These are phyloP conservation scores for Trichoderma endophyticum DNA, from an alignment of 2,329 filamentous ascomycete species.

Conservation along the genomic window DNA sequence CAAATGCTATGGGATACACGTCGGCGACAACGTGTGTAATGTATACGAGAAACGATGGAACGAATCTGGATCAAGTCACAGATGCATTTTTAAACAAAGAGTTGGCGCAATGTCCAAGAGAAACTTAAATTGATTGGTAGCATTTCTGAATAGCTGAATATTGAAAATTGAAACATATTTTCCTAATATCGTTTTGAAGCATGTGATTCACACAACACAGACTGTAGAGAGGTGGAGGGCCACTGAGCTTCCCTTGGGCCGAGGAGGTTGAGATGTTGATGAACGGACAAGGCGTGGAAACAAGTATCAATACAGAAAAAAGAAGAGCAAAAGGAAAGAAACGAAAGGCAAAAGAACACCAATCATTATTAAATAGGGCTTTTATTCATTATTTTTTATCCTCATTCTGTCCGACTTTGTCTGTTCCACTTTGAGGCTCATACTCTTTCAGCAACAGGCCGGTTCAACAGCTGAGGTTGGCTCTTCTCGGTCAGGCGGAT, in stretches of 20 bases:
- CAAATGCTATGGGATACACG: neutral
- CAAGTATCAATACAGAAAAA: neutral
- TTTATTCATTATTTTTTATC: too few relatives aligned
- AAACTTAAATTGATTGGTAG: neutral
- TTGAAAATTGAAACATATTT: neutral
- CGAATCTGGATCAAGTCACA: neutral
- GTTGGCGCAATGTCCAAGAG: neutral
- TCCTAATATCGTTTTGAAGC: neutral
- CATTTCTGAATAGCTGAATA: neutral
- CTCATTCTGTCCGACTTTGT: neutral
- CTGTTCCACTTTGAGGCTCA: neutral
- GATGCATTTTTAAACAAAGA: neutral
- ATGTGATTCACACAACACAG: neutral
- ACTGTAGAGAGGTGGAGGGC: neutral
- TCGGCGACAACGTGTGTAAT: neutral
- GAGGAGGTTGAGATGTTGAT: neutral
- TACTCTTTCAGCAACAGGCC: too few relatives aligned
- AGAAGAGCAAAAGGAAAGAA: neutral
- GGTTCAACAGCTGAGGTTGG: neutral
- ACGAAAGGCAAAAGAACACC: neutral
- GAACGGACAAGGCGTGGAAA: neutral
- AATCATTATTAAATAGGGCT: neutral
- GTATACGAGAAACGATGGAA: conserved; percentile 11
- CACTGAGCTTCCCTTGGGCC: neutral
- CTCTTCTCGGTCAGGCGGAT: neutral